A percentile compares a stretch with the other conserved stretches of the same genome.
phyloP scores from a whole-genome alignment of 129 eudicot genomes.

The Cynara cardunculus region DNA sequence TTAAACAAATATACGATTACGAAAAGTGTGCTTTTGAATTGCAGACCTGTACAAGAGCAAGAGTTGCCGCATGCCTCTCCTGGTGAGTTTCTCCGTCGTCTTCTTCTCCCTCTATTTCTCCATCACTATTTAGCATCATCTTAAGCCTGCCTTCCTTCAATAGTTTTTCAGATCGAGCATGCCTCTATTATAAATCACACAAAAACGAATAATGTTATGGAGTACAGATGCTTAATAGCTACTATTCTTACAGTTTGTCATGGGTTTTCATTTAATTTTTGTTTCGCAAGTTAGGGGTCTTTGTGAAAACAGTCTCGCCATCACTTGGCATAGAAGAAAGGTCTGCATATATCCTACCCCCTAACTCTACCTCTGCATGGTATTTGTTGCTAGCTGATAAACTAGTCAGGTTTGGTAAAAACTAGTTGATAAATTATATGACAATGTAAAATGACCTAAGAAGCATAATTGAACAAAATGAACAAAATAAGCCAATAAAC shows the following conservation, averaged over 20 bases:
- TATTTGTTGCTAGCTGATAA: too few species aligned
- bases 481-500: neutral
- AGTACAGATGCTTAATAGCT: neutral
- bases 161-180: conserved; percentile 81
- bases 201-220: neutral
- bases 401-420: too few species aligned
- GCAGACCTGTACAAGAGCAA: conserved; percentile 58
- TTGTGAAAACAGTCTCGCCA: too few species aligned
- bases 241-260: neutral
- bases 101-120: conserved; percentile 50
- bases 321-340: too few species aligned
- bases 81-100: conserved; percentile 59
- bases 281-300: neutral
- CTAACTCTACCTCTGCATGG: too few species aligned
- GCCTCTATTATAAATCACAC: conserved; percentile 46
- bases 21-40: neutral
- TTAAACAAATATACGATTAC: neutral
- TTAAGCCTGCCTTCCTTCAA: conserved; percentile 78
- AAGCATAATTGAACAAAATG: neutral
- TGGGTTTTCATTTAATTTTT: neutral
- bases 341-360: too few species aligned
- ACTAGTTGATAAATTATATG: neutral
- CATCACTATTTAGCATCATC: conserved; percentile 78
- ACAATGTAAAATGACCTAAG: neutral
- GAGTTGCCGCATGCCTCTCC: conserved; percentile 58